Evolutionary conservation across 176 grass and related monocot genomes (phyloP).

Genomic region (Aegilops tauschii): DNA sequence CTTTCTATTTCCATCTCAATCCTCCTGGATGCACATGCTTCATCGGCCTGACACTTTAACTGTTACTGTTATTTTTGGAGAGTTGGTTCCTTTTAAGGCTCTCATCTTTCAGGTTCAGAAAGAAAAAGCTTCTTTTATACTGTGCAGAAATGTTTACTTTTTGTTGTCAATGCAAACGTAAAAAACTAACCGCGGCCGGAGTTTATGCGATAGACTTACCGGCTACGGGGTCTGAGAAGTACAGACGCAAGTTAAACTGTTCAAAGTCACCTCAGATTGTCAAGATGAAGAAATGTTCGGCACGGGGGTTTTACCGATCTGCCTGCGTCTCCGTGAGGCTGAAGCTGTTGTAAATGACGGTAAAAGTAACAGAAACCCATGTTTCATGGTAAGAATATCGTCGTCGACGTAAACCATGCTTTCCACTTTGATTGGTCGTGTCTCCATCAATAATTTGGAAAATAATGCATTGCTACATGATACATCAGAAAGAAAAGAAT

Average conservation of each 20-base stretch:
- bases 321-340: background rate
- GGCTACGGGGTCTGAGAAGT: background rate
- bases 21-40: too few relatives aligned
- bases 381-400: background rate
- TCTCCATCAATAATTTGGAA: too few relatives aligned
- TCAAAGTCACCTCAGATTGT: background rate
- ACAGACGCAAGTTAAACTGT: background rate
- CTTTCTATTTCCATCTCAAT: background rate
- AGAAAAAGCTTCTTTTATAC: background rate
- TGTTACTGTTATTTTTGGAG: background rate
- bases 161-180: background rate
- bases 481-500: background rate
- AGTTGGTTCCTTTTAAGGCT: background rate
- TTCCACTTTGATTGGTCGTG: background rate
- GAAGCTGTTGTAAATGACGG: background rate
- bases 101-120: background rate
- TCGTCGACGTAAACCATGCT: background rate
- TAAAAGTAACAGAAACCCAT: background rate
- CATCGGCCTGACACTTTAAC: background rate
- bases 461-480: too few relatives aligned
- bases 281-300: slow-evolving; percentile 17
- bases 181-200: background rate
- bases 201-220: background rate
- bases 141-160: background rate
- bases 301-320: background rate